Conservation (phyloP, 768 basidiomycete species). For the Pisolithus orientalis region DNA sequence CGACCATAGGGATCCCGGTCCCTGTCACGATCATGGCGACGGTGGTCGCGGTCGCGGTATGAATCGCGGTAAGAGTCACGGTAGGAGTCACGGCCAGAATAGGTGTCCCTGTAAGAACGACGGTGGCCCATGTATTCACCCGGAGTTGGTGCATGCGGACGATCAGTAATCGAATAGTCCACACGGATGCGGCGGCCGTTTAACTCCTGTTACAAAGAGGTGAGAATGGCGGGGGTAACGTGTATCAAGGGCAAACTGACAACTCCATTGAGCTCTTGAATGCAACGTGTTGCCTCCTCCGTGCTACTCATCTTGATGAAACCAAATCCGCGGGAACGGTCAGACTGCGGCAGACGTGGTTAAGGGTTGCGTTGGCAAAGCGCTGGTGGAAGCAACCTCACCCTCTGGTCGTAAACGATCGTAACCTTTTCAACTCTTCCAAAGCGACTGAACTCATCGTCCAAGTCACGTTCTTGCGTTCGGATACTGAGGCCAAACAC, state of each 20-base stretch:
- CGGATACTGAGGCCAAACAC: conserved; percentile 98
- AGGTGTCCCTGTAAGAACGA: conserved; percentile 46
- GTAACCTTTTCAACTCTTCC: conserved; percentile 93
- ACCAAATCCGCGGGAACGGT: conserved; percentile 95
- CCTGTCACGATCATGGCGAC: conserved; percentile 37
- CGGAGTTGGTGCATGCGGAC: conserved; percentile 93
- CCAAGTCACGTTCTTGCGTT: conserved; percentile 88
- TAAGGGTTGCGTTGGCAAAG: conserved; percentile 12
- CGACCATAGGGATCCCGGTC: conserved; percentile 64
- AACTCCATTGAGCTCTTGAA: conserved; percentile 87
- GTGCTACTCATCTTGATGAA: conserved; percentile 90
- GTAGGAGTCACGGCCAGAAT: conserved; percentile 35
- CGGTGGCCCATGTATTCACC: conserved; percentile 97
- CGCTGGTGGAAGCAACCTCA: conserved; percentile 35
- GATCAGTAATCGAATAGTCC: conserved; percentile 91
- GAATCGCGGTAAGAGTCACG: conserved; percentile 41
- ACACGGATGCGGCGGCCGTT: conserved; percentile 96
- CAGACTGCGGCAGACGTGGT: conserved; percentile 49
- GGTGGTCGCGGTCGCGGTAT: conserved; percentile 38
- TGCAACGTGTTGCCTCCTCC: conserved; percentile 85
- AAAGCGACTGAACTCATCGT: conserved; percentile 86
- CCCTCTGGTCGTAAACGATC: conserved; percentile 95
- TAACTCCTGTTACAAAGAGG: conserved; percentile 53
- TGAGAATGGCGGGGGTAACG: not conserved
- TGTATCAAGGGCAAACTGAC: conserved; percentile 39